phyloP scores from a whole-genome alignment of 2,329 filamentous ascomycete species.

The Tothia fuscella region DNA sequence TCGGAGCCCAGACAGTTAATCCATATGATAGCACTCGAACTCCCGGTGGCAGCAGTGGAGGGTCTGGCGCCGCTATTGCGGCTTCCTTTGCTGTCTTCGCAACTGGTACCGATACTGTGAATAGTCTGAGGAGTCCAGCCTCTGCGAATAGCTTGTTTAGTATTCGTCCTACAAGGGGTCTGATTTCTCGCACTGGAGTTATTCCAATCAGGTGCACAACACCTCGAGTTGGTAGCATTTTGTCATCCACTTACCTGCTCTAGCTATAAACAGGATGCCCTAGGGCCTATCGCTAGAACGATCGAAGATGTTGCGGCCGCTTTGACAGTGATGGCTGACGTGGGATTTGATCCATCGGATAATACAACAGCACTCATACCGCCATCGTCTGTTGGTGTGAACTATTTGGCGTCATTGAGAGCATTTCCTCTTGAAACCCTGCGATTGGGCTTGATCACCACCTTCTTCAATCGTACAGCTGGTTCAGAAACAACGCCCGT shows the following conservation, averaged over 20 bases:
- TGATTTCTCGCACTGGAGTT: conserved; percentile 50
- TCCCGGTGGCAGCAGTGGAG: conserved; percentile 42
- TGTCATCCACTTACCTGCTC: conserved; percentile 33
- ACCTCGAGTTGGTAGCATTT: conserved; percentile 39
- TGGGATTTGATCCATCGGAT: conserved; percentile 40
- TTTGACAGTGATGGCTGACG: conserved; percentile 46
- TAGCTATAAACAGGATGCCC: conserved; percentile 35
- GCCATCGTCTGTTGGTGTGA: conserved; percentile 24
- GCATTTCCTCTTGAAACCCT: conserved; percentile 26
- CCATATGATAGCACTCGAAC: conserved; percentile 55
- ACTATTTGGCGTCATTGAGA: conserved; percentile 35
- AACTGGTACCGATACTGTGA: conserved; percentile 51
- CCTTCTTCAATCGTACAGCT: conserved; percentile 45
- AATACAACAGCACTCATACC: conserved; percentile 41
- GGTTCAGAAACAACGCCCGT: conserved; percentile 45
- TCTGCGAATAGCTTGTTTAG: conserved; percentile 49
- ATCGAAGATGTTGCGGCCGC: conserved; percentile 47
- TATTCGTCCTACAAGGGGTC: conserved; percentile 44
- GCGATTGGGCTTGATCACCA: conserved; percentile 39
- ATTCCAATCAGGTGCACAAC: conserved; percentile 53
- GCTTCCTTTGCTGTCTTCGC: conserved; percentile 47
- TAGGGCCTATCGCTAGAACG: conserved; percentile 45
- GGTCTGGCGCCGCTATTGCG: conserved; percentile 47
- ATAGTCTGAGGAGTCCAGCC: conserved; percentile 50
- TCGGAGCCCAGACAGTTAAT: conserved; percentile 53